Evolutionary conservation across 352 stramenopile species (phyloP).

Genomic region (Phytophthora aleatoria): DNA sequence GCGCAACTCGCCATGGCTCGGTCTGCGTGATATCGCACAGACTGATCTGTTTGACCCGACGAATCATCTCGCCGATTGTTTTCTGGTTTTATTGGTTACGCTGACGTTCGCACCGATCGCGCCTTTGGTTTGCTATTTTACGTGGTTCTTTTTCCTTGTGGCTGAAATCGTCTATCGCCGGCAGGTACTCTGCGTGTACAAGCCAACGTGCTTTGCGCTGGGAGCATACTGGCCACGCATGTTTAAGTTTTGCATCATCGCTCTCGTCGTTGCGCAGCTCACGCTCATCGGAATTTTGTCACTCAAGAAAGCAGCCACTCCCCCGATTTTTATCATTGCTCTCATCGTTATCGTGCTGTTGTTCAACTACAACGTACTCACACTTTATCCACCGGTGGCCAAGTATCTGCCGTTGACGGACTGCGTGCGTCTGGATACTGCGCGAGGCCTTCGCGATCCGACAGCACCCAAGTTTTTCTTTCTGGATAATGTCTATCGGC

Average conservation of each 20-base stretch:
- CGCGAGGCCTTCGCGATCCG: slow-evolving; percentile 38
- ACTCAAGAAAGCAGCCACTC: slow-evolving; percentile 65
- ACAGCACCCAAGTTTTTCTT: slow-evolving; percentile 52
- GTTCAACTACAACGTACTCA: slow-evolving; percentile 65
- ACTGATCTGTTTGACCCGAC: slow-evolving; percentile 71
- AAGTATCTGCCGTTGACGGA: slow-evolving; percentile 67
- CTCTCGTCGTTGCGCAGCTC: slow-evolving; percentile 73
- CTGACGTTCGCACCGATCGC: slow-evolving; percentile 83
- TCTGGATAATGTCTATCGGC: slow-evolving; percentile 69
- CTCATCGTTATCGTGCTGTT: slow-evolving; percentile 54
- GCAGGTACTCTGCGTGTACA: slow-evolving; percentile 77
- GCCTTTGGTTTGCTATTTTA: slow-evolving; percentile 80
- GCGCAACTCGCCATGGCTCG: slow-evolving; percentile 59
- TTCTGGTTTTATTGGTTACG: slow-evolving; percentile 74
- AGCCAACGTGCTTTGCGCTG: slow-evolving; percentile 52
- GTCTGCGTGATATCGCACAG: slow-evolving; percentile 50
- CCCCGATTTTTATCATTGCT: slow-evolving; percentile 37
- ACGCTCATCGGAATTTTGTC: slow-evolving; percentile 81
- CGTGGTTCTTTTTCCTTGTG: slow-evolving; percentile 68
- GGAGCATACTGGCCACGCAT: slow-evolving; percentile 79
- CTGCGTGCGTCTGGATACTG: slow-evolving; percentile 58
- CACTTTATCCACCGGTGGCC: slow-evolving; percentile 59
- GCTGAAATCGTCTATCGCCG: slow-evolving; percentile 74
- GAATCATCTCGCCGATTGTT: slow-evolving; percentile 58
- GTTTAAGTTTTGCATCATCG: slow-evolving; percentile 77